Conservation (phyloP, 129 eudicot genomes). For the Centrapalus pauciflorus region DNA sequence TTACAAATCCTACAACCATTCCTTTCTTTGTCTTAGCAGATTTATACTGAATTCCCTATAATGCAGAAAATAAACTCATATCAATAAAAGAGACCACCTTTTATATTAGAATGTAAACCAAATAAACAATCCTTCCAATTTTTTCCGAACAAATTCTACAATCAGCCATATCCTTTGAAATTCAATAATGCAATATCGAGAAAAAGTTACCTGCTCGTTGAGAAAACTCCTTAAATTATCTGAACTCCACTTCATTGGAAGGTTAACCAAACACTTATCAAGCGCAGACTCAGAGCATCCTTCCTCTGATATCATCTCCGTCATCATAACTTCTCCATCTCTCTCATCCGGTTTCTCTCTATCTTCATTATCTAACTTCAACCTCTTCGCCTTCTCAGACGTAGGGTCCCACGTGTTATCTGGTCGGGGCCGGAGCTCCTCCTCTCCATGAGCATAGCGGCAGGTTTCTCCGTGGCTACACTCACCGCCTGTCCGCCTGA, state of each 20-base stretch:
- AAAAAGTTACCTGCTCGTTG: slow-evolving; percentile 39
- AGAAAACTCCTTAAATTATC: slow-evolving; percentile 59
- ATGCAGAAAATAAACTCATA: neutral
- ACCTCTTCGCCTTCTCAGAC: slow-evolving; percentile 77
- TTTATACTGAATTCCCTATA: slow-evolving; percentile 57
- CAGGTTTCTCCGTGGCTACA: slow-evolving; percentile 90
- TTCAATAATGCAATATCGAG: neutral
- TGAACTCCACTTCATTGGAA: slow-evolving; percentile 74
- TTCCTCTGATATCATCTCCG: slow-evolving; percentile 32
- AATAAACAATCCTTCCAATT: neutral
- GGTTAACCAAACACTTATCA: slow-evolving; percentile 59
- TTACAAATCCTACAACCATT: slow-evolving; percentile 77
- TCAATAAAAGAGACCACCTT: neutral
- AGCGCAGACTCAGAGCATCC: slow-evolving; percentile 30
- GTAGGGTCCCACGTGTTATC: slow-evolving; percentile 90
- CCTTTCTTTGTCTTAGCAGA: slow-evolving; percentile 93
- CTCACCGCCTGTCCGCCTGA: slow-evolving; percentile 50
- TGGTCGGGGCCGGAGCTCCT: slow-evolving; percentile 70
- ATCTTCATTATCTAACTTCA: slow-evolving; percentile 38
- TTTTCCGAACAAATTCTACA: neutral
- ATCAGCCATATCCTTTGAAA: neutral
- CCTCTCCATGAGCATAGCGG: slow-evolving; percentile 78
- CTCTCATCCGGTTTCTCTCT: slow-evolving; percentile 13
- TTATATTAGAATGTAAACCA: neutral
- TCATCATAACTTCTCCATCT: slow-evolving; percentile 48